Base-by-base conservation (phyloP, 2,329 filamentous ascomycete species). In the Gaeumannomyces tritici region DNA sequence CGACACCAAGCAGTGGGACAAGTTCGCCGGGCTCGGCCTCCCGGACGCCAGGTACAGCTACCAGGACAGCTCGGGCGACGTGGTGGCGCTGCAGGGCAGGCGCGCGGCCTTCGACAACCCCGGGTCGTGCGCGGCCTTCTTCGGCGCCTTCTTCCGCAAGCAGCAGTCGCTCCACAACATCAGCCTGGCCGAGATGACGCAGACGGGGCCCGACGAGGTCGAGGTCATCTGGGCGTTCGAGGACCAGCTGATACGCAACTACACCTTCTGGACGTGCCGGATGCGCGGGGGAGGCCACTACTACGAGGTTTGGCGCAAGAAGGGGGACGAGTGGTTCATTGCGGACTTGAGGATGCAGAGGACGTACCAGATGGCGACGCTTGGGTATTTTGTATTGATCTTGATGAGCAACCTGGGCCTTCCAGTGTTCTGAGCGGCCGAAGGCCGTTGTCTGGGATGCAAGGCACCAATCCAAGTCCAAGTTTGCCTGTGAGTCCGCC, bases 1-100 rank as follows among this genome's bases (percentile, higher is more conserved):
- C 59, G 70, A 72, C 63, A 68, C 66, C 1, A 69, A 67, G 51
- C 66, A 69, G 35, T 69, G 66, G 66, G 64, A 70, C 42, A 65
- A 64, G 18, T 69, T 67, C 42, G 68, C 63, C 4, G 68, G 68
- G 21, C 63, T 71, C 21, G 65, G 65, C 12, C 67, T 69, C 15
- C 68, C 69, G 8, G 63, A 69, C 12, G 54, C 65, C 60, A 33
- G 60, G 6, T 69, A 66, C 61, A 64, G 59, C n/a, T 71, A 64
- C 63, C 42, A 51, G 18, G 7, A n/a, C 21, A 51, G 42, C 42
- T 51, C 42, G 21, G 42, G 42, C 21, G 11, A 21, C 42, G 42
- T 51, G 21, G 42, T 24, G 6, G 7, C 13, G 1, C 6, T 51
- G 1, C 42, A n/a, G 42, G 42, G 42, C 42, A 51, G 21, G 42